Conservation (phyloP, 2,329 filamentous ascomycete genomes). For the Trematosphaeria pertusa region DNA sequence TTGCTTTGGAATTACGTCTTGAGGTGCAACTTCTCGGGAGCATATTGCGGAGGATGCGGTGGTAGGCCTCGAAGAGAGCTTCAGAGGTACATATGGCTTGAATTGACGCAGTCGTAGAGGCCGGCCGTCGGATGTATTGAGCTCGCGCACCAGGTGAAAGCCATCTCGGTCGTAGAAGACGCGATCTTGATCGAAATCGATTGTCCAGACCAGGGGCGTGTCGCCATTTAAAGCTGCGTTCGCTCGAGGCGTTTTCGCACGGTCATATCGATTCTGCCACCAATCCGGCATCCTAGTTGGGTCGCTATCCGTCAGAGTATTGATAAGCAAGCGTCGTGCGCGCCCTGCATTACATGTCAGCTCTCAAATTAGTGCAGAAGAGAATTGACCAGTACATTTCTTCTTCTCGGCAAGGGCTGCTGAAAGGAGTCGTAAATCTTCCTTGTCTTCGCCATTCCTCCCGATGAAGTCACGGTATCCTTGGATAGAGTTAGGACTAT, state of each 20-base stretch:
- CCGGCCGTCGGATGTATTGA: neutral
- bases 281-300: neutral
- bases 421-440: neutral
- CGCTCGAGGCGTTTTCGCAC: neutral
- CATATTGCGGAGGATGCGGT: no score
- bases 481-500: neutral
- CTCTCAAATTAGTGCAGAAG: neutral
- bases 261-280: neutral
- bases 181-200: slow-evolving; percentile 11
- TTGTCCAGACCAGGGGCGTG: slow-evolving; percentile 7
- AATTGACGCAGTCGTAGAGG: slow-evolving; percentile 1
- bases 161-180: slow-evolving; percentile 12
- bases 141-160: slow-evolving; percentile 4
- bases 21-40: slow-evolving; percentile 3
- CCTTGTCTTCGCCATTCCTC: neutral
- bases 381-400: neutral
- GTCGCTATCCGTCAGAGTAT: neutral
- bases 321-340: neutral
- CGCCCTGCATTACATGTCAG: neutral
- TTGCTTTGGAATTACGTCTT: slow-evolving; percentile 2
- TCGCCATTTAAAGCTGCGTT: neutral
- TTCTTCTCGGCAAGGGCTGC: neutral
- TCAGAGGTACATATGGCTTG: slow-evolving; percentile 1
- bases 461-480: neutral
- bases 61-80: neutral